Base-by-base conservation (phyloP, 2,329 filamentous ascomycete species). In the Aspergillus niger region DNA sequence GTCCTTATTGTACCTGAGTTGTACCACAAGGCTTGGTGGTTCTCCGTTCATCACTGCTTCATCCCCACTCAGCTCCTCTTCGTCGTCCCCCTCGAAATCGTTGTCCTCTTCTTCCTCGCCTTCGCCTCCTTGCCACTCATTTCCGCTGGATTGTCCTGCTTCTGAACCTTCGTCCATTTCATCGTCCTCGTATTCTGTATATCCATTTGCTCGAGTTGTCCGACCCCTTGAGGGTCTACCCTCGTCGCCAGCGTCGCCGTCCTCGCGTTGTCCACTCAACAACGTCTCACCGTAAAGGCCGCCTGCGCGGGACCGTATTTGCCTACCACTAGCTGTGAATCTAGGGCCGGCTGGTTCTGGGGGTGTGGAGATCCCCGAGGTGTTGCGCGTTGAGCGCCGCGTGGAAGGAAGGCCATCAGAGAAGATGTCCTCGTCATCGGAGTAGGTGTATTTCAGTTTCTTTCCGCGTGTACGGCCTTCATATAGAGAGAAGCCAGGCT, bases 391-490 rank as follows among this genome's bases (percentile, higher is more conserved):
- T 4, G 86, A 88, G 50, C 83, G 80, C 48, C 85, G 87, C 17
- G 87, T 84, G 11, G 91, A 91, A 6, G 88, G 85, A 17, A 80
- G 79, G 62, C 81, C 93, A 74, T 74, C 85, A 55, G 79, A 82
- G 50, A 87, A 86, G 15, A 89, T 86, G 38, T 89, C 89, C 67
- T 96, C 91, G 24, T 96, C 91, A 55, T 97, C 93, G 0, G 92
- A 96, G 72, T 91, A 99, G 0, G 92, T 99, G 73, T 99, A 99
- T 76, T 93, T 96, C 79, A 96, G 90, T 63, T 94, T 90, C 81
- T 99, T 98, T 59, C 95, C 95, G 61, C 95, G 88, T 5, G 96
- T 99, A 56, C 95, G 91, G 53, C 95, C 95, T 79, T 99, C 95
- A 75, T 99, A 99, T 60, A 96, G 82, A 1, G 93, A 97, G 73